These are phyloP conservation scores for Curvularia hawaiiensis DNA, from an alignment of 2,329 filamentous ascomycete species.

Conservation along the genomic window DNA sequence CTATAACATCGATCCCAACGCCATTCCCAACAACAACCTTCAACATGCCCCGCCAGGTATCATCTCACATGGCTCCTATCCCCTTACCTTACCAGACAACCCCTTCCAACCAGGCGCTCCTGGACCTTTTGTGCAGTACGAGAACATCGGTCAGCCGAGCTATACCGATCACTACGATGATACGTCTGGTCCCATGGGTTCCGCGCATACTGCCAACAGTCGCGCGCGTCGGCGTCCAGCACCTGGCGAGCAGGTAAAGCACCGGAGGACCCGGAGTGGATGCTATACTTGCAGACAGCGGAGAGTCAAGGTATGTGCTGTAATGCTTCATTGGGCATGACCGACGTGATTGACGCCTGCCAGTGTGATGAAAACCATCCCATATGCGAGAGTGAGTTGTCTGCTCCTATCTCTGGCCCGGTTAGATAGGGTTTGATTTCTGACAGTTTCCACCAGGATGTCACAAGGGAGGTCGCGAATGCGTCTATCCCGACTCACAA, in stretches of 20 bases:
- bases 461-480: constrained; percentile 88
- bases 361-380: constrained; percentile 92
- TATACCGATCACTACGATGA: constrained; percentile 48
- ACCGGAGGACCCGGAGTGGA: constrained; percentile 89
- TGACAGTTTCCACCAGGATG: constrained; percentile 64
- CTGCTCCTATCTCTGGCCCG: constrained; percentile 10
- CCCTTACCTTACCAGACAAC: constrained; percentile 37
- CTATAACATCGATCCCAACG: constrained; percentile 42
- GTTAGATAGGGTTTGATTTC: constrained; percentile 15
- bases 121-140: constrained; percentile 41
- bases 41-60: constrained; percentile 37
- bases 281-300: constrained; percentile 91
- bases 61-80: constrained; percentile 36
- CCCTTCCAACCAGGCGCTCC: constrained; percentile 39
- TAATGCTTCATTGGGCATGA: neutral
- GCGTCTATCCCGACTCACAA: constrained; percentile 80
- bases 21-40: constrained; percentile 23
- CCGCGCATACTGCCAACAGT: constrained; percentile 34
- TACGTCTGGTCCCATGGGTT: constrained; percentile 30
- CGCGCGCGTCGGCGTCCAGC: constrained; percentile 39
- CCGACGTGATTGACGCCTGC: constrained; percentile 22
- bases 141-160: constrained; percentile 38
- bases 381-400: constrained; percentile 73
- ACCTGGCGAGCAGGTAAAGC: constrained; percentile 76
- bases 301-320: constrained; percentile 70